Conservation (phyloP, 306 rosid species). For the Pueraria montana region DNA sequence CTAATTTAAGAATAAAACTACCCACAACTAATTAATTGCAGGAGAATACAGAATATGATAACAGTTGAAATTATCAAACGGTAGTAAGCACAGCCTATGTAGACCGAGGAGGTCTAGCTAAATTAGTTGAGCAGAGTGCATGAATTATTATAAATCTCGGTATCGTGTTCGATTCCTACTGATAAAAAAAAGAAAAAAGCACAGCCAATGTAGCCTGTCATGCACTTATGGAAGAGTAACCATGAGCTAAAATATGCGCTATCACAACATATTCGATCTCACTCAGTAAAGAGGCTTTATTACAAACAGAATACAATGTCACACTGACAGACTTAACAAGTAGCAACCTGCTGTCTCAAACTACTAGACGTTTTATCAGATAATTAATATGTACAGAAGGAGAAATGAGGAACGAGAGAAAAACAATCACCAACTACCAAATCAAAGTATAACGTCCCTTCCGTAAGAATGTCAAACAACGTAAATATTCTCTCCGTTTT, state of each 20-base stretch:
- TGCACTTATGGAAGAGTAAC: not conserved
- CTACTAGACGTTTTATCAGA: conserved; percentile 35
- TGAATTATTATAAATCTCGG: no score
- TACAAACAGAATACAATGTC: conserved; percentile 56
- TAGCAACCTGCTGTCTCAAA: not conserved
- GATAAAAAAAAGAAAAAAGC: no score
- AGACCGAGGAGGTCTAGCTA: no score
- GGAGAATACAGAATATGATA: no score
- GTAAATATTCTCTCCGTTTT: conserved; percentile 45
- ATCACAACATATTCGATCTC: conserved; percentile 38
- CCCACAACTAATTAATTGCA: no score
- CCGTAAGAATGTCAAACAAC: conserved; percentile 43
- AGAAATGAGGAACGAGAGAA: conserved; percentile 7
- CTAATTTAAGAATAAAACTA: no score
- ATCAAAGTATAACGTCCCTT: conserved; percentile 51
- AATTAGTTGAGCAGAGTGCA: no score
- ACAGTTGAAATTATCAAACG: not conserved
- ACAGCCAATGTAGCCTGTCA: not conserved
- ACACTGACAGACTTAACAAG: no score
- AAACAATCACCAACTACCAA: conserved; percentile 58
- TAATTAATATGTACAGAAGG: conserved; percentile 62
- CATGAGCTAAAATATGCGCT: not conserved
- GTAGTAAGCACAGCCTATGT: not conserved
- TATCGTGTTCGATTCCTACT: no score
- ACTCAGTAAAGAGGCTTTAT: conserved; percentile 48